A percentile compares a stretch with the other conserved stretches of the same genome.
Conservation (phyloP, 148 eudicot genomes). For the Chenopodium berlandieri region DNA sequence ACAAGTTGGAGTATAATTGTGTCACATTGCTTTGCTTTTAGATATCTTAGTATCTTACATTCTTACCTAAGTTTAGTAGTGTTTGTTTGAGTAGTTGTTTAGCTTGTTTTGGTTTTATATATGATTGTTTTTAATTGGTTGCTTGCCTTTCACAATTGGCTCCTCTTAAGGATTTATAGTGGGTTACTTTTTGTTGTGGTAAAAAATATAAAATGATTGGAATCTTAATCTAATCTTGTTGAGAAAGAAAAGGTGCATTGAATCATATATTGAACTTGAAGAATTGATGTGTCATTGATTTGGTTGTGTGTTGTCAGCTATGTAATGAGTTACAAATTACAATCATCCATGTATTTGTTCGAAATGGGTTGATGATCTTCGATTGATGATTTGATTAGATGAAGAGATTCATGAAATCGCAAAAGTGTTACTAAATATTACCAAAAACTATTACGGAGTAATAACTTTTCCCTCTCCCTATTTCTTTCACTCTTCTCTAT, state of each 20-base stretch:
- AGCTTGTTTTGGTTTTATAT: not conserved
- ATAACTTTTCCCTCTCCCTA: no score
- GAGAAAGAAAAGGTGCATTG: not conserved
- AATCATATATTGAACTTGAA: no score
- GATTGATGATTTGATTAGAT: no score
- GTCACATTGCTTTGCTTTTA: constrained; percentile 16
- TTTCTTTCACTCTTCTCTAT: no score
- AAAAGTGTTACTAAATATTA: no score
- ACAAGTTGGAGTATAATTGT: constrained; percentile 28
- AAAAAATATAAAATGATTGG: not conserved
- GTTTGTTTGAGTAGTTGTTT: not conserved
- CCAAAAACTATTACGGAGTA: no score
- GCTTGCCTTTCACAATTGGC: constrained; percentile 29
- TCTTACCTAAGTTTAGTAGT: not conserved
- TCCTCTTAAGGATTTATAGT: not conserved
- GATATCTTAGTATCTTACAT: not conserved
- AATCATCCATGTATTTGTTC: no score
- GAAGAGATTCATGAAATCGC: no score
- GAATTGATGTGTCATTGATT: no score
- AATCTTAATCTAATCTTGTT: not conserved
- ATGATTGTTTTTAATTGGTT: not conserved
- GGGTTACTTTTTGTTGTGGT: constrained; percentile 2
- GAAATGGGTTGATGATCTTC: no score
- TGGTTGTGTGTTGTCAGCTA: no score
- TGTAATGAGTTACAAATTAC: no score